Evolutionary conservation across 768 basidiomycete genomes (phyloP).

Genomic region (Albatrellus ellisii): DNA sequence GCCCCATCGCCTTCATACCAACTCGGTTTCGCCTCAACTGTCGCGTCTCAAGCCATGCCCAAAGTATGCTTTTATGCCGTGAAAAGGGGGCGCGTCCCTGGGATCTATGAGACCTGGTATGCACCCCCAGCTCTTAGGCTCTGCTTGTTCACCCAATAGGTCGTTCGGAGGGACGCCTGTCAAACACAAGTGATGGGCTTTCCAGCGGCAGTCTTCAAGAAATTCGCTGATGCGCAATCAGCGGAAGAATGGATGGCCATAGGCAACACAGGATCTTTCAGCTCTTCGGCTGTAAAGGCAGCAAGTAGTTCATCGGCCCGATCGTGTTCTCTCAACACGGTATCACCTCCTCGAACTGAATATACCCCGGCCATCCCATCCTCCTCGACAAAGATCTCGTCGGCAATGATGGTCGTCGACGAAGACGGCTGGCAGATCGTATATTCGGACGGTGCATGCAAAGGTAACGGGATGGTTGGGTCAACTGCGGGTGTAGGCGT

Average conservation of each 20-base stretch:
- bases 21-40: too few relatives aligned
- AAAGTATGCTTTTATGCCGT: constrained; percentile 60
- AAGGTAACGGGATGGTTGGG: constrained; percentile 58
- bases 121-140: constrained; percentile 6
- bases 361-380: too few relatives aligned
- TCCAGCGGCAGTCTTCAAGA: constrained; percentile 48
- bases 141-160: background rate
- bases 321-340: background rate
- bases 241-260: constrained; percentile 42
- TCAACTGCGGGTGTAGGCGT: constrained; percentile 78
- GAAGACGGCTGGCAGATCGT: constrained; percentile 33
- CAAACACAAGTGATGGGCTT: constrained; percentile 56
- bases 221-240: constrained; percentile 40
- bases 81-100: constrained; percentile 42
- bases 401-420: background rate
- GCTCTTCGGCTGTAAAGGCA: background rate
- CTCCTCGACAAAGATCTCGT: too few relatives aligned
- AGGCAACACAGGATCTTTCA: constrained; percentile 2
- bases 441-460: constrained; percentile 82
- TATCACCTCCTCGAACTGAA: constrained; percentile 2
- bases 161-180: constrained; percentile 50
- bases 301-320: background rate
- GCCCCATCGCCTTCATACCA: too few relatives aligned
- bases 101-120: constrained; percentile 65
- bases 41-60: constrained; percentile 8